These are phyloP conservation scores for Wickerhamomyces strasburgensis DNA, from an alignment of 805 yeast species.

Conservation along the genomic window DNA sequence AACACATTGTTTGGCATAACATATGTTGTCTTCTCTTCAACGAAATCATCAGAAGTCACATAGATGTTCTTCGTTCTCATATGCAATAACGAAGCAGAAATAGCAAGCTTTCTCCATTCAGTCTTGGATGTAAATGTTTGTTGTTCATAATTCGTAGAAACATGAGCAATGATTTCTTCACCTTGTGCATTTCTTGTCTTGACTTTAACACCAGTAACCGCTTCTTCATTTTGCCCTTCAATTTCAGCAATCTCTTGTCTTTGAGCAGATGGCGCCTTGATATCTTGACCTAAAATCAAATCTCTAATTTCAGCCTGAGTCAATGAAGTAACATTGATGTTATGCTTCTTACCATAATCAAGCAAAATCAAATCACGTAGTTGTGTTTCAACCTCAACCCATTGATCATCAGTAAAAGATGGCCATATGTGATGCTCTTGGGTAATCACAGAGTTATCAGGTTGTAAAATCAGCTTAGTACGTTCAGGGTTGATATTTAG, in stretches of 20 bases:
- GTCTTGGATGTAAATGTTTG: slow-evolving; percentile 75
- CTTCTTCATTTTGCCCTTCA: slow-evolving; percentile 44
- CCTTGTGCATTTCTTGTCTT: slow-evolving; percentile 90
- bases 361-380: slow-evolving; percentile 80
- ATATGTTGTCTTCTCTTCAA: slow-evolving; percentile 54
- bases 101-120: slow-evolving; percentile 88
- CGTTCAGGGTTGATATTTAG: slow-evolving; percentile 72
- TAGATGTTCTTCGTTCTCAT: slow-evolving; percentile 72
- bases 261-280: slow-evolving; percentile 81
- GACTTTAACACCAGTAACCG: slow-evolving; percentile 55
- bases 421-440: slow-evolving; percentile 93
- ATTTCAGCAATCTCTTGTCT: slow-evolving; percentile 81
- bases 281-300: slow-evolving; percentile 89
- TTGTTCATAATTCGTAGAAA: slow-evolving; percentile 86
- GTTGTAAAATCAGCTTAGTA: slow-evolving; percentile 68
- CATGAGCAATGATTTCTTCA: slow-evolving; percentile 90
- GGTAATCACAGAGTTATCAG: slow-evolving; percentile 66
- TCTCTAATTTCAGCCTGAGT: slow-evolving; percentile 94
- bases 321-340: slow-evolving; percentile 77
- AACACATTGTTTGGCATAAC: slow-evolving; percentile 80
- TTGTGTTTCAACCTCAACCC: slow-evolving; percentile 86
- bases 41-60: slow-evolving; percentile 63
- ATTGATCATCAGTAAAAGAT: slow-evolving; percentile 75
- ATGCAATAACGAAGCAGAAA: slow-evolving; percentile 68
- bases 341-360: slow-evolving; percentile 81